Evolutionary conservation across 2,329 filamentous ascomycete species (phyloP), one percentile per base, ranked within the genome.

Genomic region (Cadophora sp.): DNA sequence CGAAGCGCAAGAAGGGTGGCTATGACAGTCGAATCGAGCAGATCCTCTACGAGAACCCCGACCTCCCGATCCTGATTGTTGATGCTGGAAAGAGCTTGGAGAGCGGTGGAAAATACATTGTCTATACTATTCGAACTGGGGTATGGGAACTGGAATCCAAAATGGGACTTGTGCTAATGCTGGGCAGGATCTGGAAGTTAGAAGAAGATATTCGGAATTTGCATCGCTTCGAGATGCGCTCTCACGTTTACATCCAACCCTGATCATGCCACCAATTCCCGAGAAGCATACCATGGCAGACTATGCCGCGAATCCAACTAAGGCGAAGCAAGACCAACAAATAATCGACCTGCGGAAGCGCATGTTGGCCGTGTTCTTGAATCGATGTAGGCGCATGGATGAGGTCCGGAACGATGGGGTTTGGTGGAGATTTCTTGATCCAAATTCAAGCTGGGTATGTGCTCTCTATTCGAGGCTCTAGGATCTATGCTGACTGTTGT

Each of bases 271-370:
- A 8, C 96, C 96, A 3, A 99, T 99, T 75, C 96, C 96, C 24
- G 96, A 99, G 81, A 99, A 99, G 80, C 96, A 99, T 79, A 96
- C 94, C 55, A 97, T 99, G 91, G 95, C 95, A 68, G 96, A 99
- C 79, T 99, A 99, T 77, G 96, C 96, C 18, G 94, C 96, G 33
- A 98, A 97, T 75, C 96, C 96, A 1, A 99, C 96, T 45, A 97
- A 95, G 75, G 96, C 96, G 20, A 99, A 97, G 79, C 95, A 99
- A 79, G 96, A 99, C 78, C 91, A 94, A 66, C 92, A 95, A 68
- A 99, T 98, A 55, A 99, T 99, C 71, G 96, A 99, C 77, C 83
- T 98, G 71, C 88, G 96, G 67, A 98, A 98, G 83, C 92, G 96
- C 74, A 99, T 99, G 96, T 80, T 99, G 63, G 91, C 92, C 4